Conservation (phyloP, 139 green algal genomes). For the Closterium sp. region DNA sequence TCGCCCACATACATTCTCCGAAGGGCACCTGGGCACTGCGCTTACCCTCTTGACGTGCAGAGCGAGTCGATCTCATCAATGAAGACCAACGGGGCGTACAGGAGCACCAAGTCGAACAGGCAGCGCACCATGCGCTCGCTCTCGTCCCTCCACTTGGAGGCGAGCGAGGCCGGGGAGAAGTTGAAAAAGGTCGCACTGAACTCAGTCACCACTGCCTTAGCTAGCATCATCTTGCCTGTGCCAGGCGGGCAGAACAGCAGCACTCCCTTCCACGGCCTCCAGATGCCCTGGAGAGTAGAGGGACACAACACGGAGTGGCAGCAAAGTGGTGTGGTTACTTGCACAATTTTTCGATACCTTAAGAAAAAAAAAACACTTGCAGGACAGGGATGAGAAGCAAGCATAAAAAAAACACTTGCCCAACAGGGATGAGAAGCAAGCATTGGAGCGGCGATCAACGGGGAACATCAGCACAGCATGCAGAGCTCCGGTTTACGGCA, state of each 20-base stretch:
- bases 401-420: no score
- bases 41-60: conserved; percentile 50
- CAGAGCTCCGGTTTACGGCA: no score
- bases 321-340: no score
- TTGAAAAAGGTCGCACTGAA: conserved; percentile 89
- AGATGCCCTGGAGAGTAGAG: conserved; percentile 74
- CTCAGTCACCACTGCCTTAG: conserved; percentile 82
- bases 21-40: no score
- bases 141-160: conserved; percentile 81
- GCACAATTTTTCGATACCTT: no score
- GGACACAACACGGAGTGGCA: no score
- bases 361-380: no score
- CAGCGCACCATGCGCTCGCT: conserved; percentile 76
- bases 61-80: conserved; percentile 98
- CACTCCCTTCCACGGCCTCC: conserved; percentile 85
- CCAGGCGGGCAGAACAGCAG: conserved; percentile 90
- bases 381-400: no score
- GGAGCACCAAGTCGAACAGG: conserved; percentile 88
- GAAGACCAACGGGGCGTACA: conserved; percentile 83
- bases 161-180: conserved; percentile 81
- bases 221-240: conserved; percentile 87
- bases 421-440: no score
- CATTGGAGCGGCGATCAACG: no score
- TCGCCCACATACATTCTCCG: no score
- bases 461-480: no score